phyloP scores from a whole-genome alignment of 140 eudicot genomes.

The Flaveria floridana region DNA sequence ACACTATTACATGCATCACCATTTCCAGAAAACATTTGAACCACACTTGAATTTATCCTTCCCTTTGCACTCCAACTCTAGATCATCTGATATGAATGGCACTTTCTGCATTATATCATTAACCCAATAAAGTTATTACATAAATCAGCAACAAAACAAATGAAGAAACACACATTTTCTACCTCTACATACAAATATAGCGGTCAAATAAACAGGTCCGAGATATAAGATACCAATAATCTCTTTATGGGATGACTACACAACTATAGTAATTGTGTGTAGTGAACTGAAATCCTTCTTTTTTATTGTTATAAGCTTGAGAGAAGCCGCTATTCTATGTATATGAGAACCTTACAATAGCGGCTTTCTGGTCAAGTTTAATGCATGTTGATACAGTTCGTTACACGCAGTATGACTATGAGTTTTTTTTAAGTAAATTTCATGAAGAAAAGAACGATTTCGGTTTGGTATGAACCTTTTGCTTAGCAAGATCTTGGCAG shows the following conservation, averaged over 20 bases:
- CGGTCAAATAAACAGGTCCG: neutral
- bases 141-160: neutral
- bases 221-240: no score
- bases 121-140: neutral
- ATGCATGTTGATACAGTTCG: neutral
- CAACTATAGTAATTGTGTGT: neutral
- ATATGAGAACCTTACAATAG: neutral
- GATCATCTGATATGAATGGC: conserved; percentile 77
- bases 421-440: neutral
- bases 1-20: conserved; percentile 46
- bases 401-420: neutral
- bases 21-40: conserved; percentile 97
- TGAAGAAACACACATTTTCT: neutral
- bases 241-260: no score
- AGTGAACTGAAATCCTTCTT: neutral
- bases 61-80: conserved; percentile 91
- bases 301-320: no score
- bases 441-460: neutral
- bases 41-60: conserved; percentile 97
- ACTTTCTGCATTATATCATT: conserved; percentile 71
- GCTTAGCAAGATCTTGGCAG: conserved; percentile 99
- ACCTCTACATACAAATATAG: neutral
- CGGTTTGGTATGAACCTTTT: conserved; percentile 48
- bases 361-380: neutral
- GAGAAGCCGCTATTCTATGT: neutral